These are phyloP conservation scores for Nelumbo lutea DNA, from an alignment of 164 flowering plant species.

Conservation along the genomic window DNA sequence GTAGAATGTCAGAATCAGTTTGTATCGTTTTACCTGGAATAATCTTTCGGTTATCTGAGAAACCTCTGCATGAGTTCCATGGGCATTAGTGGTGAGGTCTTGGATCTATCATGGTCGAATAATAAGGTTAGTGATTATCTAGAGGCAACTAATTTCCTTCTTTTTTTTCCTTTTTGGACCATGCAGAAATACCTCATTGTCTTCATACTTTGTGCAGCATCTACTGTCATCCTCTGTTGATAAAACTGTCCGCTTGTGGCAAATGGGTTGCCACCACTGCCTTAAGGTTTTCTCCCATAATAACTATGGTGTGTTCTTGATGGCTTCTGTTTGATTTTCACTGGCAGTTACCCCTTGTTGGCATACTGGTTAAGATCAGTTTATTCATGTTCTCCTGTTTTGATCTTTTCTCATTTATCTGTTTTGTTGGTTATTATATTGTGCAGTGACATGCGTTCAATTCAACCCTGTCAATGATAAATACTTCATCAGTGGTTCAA, in stretches of 20 bases:
- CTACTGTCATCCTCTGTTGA: slow-evolving; percentile 85
- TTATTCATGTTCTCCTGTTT: not conserved
- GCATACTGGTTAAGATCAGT: not conserved
- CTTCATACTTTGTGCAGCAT: slow-evolving; percentile 45
- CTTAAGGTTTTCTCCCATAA: slow-evolving; percentile 59
- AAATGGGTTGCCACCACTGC: slow-evolving; percentile 63
- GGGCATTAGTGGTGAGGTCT: slow-evolving; percentile 71
- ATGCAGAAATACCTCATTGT: not conserved
- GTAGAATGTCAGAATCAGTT: slow-evolving; percentile 63
- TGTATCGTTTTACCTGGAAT: slow-evolving; percentile 78
- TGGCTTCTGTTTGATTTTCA: not conserved
- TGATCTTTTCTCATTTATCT: slow-evolving; percentile 7
- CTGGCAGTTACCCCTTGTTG: not conserved
- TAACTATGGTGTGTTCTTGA: slow-evolving; percentile 60
- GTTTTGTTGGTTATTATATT: slow-evolving; percentile 10
- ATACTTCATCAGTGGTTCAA: slow-evolving; percentile 88
- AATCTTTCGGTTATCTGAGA: slow-evolving; percentile 68
- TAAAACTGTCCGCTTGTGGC: slow-evolving; percentile 87
- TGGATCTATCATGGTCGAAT: slow-evolving; percentile 93
- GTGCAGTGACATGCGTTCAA: slow-evolving; percentile 82
- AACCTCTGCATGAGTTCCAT: slow-evolving; percentile 74
- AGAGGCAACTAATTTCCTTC: not conserved
- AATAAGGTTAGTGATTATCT: slow-evolving; percentile 53
- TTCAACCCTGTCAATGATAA: slow-evolving; percentile 84
- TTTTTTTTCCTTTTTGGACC: not conserved